Conservation (phyloP, 2,329 filamentous ascomycete species). For the Talaromyces sp. region DNA sequence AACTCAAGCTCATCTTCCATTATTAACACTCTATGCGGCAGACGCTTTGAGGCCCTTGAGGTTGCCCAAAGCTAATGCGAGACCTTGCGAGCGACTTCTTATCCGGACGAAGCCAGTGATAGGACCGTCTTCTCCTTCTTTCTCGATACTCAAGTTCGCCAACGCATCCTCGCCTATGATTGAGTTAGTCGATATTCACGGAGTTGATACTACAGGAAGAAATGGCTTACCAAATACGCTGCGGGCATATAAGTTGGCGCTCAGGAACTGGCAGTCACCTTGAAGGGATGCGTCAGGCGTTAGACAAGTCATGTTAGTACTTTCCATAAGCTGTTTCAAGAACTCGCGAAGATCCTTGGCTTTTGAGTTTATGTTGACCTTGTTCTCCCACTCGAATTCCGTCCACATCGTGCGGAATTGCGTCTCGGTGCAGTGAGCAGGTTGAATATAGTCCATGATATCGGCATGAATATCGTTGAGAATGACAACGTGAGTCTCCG, state of each 20-base stretch:
- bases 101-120: conserved; percentile 98
- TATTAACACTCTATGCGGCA: conserved; percentile 32
- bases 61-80: conserved; percentile 88
- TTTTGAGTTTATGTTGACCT: conserved; percentile 99
- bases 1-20: conserved; percentile 25
- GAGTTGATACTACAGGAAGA: conserved; percentile 2
- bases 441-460: conserved; percentile 99
- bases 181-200: neutral
- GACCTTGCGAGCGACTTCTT: conserved; percentile 90
- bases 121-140: conserved; percentile 90
- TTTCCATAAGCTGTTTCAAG: conserved; percentile 90
- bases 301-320: conserved; percentile 97
- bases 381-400: conserved; percentile 99
- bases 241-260: conserved; percentile 91
- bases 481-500: conserved; percentile 94
- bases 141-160: conserved; percentile 95
- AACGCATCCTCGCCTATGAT: conserved; percentile 87
- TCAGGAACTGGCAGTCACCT: conserved; percentile 96
- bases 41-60: conserved; percentile 88
- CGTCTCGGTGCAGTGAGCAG: conserved; percentile 91
- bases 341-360: conserved; percentile 88
- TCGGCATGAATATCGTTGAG: conserved; percentile 97
- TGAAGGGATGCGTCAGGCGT: conserved; percentile 95
- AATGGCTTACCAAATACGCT: conserved; percentile 89
- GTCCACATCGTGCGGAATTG: conserved; percentile 99